Conservation (phyloP, 1,284 basidiomycete genomes). For the Puccinia polysora region DNA sequence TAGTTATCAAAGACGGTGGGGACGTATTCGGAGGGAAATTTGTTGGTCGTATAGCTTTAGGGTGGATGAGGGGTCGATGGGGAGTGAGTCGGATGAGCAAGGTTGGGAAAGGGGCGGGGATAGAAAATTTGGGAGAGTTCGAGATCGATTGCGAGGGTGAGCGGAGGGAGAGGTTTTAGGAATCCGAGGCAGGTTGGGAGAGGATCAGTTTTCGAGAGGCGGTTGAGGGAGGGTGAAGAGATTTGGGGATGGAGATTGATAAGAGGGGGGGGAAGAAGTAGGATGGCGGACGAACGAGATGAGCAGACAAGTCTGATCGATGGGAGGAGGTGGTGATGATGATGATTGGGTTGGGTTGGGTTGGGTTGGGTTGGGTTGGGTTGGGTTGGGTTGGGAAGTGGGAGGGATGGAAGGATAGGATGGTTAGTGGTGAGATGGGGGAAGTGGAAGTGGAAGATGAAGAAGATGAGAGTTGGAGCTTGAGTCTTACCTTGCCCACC, state of each 20-base stretch:
- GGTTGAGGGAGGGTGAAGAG: constrained; percentile 1
- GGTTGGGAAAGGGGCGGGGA: background rate
- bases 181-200: background rate
- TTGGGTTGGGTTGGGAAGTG: constrained; percentile 28
- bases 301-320: constrained; percentile 81
- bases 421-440: background rate
- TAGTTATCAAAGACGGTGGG: constrained; percentile 98
- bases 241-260: background rate
- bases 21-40: constrained; percentile 74
- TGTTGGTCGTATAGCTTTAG: constrained; percentile 76
- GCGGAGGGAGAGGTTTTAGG: too few relatives aligned
- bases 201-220: background rate
- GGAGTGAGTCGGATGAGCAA: background rate
- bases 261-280: background rate
- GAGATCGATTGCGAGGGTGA: background rate
- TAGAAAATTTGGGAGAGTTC: too few relatives aligned
- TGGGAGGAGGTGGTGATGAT: background rate
- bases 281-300: constrained; percentile 65
- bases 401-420: background rate
- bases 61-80: background rate
- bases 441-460: background rate
- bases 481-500: constrained; percentile 78
- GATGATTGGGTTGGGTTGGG: constrained; percentile 40
- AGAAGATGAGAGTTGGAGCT: too few relatives aligned
- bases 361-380: constrained; percentile 45